Evolutionary conservation across 2,329 filamentous ascomycete species (phyloP), one percentile per base, ranked within the genome.

Genomic region (Mollisiaceae sp.): DNA sequence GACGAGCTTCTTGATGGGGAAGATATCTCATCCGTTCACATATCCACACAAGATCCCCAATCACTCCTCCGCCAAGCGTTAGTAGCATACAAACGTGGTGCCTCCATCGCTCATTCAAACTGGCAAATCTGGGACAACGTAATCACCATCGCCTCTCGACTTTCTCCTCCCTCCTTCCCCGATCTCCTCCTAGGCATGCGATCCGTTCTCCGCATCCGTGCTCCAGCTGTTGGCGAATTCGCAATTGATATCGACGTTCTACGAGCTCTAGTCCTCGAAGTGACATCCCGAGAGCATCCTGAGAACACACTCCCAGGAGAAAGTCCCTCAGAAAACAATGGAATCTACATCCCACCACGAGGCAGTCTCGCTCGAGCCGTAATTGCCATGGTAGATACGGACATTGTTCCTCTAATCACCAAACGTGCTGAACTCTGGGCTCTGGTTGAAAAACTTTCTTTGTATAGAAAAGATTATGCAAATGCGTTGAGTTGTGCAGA

Each of bases 121-220:
- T 92, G 91, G 85, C 89, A 92, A 71, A 97, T 99, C 77, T 98
- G 94, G 94, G 92, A 97, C 76, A 99, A 99, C 73, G 90, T 98
- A 18, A 86, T 99, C 64, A 95, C 93, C 0, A 89, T 98, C 24
- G 91, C 92, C 0, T 87, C 91, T 0, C 91, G 92, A 1, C 85
- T 95, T 35, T 84, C 83, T 0, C 94, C 94, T 1, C 90, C 92
- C 0, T 87, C 90, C 0, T 89, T 93, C 74, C 77, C 82, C 0
- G 93, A 97, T 67, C 86, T 97, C 59, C 81, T 97, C 38, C 83
- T 89, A 4, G 92, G 92, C 0, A 85, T 95, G 65, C 86, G 85
- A 47, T 87, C 90, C 67, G 84, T 98, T 60, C 87, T 97, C 62
- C 87, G 90, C 27, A 86, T 98, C 45, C 88, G 92, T 47, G 84